Base-by-base conservation (phyloP, 2,329 filamentous ascomycete species). In the Fusarium vanettenii region DNA sequence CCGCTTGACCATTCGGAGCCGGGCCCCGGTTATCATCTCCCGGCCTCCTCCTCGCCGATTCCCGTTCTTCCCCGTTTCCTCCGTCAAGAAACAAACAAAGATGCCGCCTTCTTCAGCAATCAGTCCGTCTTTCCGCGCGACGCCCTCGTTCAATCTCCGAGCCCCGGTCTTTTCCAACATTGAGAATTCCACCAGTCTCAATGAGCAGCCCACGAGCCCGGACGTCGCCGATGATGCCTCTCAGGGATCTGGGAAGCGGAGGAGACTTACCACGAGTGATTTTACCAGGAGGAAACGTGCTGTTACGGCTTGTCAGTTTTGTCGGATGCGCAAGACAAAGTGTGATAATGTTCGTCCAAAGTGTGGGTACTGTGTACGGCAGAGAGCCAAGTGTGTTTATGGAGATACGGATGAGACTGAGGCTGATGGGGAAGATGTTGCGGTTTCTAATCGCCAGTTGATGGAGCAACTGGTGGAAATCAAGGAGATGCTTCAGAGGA, bases 211-310 rank as follows among this genome's bases (percentile, higher is more conserved):
- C 5, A 50, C 45, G 13, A 64, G 61, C 16, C 27, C 27, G 2
- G 64, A 60, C 1, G 35, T 45, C 18, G 25, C 33, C 14, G 70
- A 56, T n/a, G 50, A 43, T 10, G 45, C 7, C 3, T 20, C 48
- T 22, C 61, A 56, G 6, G 45, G 22, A 0, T 39, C 31, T 1
- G 39, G 35, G 16, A 68, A 71, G 50, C 68, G 68, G 25, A 55
- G 71, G 20, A 63, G 59, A 14, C 62, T 69, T 1, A 50, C 65
- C 5, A 71, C 69, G 22, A 43, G 41, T 22, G 65, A 69, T 27
- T 73, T 71, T n/a, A 71, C 71, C 3, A 60, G 69, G 14, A 61
- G 71, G 39, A 73, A 73, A 55, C 64, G 71, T 6, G 69, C 65
- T 10, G 65, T 60, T 1, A 69, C 63, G 6, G 71, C 71, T 18